Evolutionary conservation across 352 stramenopile genomes (phyloP).

Genomic region (Globisporangium solare): DNA sequence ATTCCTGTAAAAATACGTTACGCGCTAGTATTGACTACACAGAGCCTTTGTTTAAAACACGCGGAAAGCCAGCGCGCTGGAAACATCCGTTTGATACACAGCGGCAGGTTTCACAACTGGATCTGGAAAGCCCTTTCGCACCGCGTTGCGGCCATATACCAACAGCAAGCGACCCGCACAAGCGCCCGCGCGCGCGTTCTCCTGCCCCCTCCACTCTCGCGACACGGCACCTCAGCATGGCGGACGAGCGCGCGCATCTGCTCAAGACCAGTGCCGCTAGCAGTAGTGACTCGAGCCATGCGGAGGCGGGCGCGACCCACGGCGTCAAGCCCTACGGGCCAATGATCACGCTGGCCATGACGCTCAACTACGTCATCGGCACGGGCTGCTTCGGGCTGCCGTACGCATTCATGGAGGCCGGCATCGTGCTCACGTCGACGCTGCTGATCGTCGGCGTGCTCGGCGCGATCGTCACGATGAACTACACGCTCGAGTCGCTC

Average conservation of each 20-base stretch:
- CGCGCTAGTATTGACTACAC: no score
- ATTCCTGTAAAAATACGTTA: no score
- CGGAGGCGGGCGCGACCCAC: constrained; percentile 15
- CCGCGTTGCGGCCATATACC: background rate
- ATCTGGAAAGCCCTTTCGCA: no score
- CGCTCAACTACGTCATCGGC: constrained; percentile 85
- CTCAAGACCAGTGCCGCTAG: constrained; percentile 16
- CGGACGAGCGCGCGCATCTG: constrained; percentile 23
- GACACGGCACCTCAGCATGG: constrained; percentile 6
- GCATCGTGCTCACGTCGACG: constrained; percentile 50
- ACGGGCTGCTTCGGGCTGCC: constrained; percentile 83
- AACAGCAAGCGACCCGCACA: background rate
- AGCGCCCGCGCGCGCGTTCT: no score
- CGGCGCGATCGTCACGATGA: constrained; percentile 77
- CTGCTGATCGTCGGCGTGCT: constrained; percentile 64
- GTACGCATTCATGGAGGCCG: constrained; percentile 70
- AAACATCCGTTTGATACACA: no score
- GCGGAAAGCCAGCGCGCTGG: no score
- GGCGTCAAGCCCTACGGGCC: constrained; percentile 69
- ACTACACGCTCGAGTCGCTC: constrained; percentile 84
- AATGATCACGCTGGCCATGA: constrained; percentile 70
- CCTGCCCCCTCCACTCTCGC: background rate
- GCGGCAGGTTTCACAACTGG: no score
- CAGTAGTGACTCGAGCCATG: constrained; percentile 7
- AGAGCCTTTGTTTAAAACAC: no score